phyloP scores from a whole-genome alignment of 148 eudicot genomes.

The Linanthus parryae region DNA sequence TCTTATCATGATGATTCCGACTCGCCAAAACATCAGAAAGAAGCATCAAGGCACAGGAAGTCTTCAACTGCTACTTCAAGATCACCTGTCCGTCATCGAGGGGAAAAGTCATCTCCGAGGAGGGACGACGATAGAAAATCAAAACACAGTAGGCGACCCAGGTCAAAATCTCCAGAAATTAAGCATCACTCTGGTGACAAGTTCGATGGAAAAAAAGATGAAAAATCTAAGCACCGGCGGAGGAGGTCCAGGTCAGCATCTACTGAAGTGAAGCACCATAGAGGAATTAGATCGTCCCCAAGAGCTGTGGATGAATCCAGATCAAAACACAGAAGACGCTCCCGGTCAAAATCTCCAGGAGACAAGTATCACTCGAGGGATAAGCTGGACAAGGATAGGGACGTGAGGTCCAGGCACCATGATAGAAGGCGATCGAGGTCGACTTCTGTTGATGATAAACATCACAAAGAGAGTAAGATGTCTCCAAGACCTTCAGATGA shows the following conservation, averaged over 20 bases:
- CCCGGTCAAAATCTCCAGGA: constrained; percentile 42
- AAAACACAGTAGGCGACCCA: constrained; percentile 42
- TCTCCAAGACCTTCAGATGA: constrained; percentile 34
- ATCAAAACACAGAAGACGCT: constrained; percentile 40
- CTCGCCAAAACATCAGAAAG: constrained; percentile 48
- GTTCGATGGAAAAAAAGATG: constrained; percentile 24
- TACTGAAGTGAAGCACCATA: constrained; percentile 26
- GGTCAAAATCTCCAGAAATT: constrained; percentile 59
- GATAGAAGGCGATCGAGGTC: constrained; percentile 56
- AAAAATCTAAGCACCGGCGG: constrained; percentile 26
- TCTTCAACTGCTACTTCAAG: constrained; percentile 35
- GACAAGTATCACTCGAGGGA: constrained; percentile 23
- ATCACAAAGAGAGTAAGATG: constrained; percentile 28
- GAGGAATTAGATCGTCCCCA: constrained; percentile 17
- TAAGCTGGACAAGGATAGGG: constrained; percentile 27
- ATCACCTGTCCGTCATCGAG: constrained; percentile 54
- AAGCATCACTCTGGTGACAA: constrained; percentile 26
- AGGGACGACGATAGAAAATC: constrained; percentile 46
- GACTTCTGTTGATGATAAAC: constrained; percentile 43
- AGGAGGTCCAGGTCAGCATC: constrained; percentile 41
- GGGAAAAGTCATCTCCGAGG: constrained; percentile 45
- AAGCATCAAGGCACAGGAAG: constrained; percentile 38
- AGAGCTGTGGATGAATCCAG: constrained; percentile 28
- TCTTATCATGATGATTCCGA: constrained; percentile 48
- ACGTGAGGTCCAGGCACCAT: constrained; percentile 34